Evolutionary conservation across 2,329 filamentous ascomycete species (phyloP).

Genomic region (Penicillium sp.): DNA sequence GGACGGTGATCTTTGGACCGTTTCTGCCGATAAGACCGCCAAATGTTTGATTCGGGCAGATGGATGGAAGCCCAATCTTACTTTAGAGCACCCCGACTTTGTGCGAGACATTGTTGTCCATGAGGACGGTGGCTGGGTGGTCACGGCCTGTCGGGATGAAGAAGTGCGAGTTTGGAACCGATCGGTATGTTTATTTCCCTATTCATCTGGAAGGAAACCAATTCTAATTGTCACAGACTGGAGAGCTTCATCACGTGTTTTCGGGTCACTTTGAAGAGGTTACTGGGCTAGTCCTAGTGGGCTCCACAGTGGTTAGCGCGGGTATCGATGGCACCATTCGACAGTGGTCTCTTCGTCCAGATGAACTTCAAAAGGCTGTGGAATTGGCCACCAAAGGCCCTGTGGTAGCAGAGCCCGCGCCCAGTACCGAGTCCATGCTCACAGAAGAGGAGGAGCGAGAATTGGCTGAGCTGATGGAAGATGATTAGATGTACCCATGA

Average conservation of each 20-base stretch:
- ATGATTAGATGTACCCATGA: slow-evolving; percentile 44
- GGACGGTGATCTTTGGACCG: slow-evolving; percentile 82
- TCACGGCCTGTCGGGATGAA: slow-evolving; percentile 89
- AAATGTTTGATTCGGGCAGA: slow-evolving; percentile 73
- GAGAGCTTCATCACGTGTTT: slow-evolving; percentile 71
- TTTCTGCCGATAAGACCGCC: slow-evolving; percentile 84
- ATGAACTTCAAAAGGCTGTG: slow-evolving; percentile 58
- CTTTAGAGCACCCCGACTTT: slow-evolving; percentile 80
- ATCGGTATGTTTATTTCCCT: slow-evolving; percentile 38
- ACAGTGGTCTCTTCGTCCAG: slow-evolving; percentile 71
- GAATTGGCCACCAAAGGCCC: slow-evolving; percentile 49
- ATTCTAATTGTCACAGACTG: slow-evolving; percentile 52
- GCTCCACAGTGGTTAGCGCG: slow-evolving; percentile 67
- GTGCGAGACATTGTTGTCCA: slow-evolving; percentile 77
- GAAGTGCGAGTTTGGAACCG: slow-evolving; percentile 87
- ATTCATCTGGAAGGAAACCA: background rate
- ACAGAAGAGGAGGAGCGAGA: slow-evolving; percentile 92
- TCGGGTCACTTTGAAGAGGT: slow-evolving; percentile 92
- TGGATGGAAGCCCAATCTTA: slow-evolving; percentile 70
- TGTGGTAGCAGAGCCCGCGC: slow-evolving; percentile 44
- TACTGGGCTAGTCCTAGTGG: slow-evolving; percentile 71
- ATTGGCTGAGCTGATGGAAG: slow-evolving; percentile 85
- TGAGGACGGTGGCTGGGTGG: slow-evolving; percentile 69
- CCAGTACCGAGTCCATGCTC: slow-evolving; percentile 56
- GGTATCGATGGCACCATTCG: slow-evolving; percentile 88